Conservation (phyloP, 306 rosid species). For the Argentina anserina region DNA sequence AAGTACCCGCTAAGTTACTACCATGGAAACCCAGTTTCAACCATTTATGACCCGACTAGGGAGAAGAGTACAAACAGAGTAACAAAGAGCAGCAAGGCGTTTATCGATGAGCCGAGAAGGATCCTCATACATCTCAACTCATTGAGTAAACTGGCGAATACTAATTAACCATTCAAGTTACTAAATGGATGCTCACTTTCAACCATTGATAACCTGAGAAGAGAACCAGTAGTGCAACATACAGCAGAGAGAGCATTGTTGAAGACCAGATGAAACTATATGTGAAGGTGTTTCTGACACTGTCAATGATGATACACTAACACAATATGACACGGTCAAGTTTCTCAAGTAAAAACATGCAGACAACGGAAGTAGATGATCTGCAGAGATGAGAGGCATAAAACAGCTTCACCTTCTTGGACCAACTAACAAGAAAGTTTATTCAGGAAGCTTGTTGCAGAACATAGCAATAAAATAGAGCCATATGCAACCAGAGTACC, state of each 20-base stretch:
- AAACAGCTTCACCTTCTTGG: conserved; percentile 40
- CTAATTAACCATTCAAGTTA: neutral
- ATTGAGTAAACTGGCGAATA: neutral
- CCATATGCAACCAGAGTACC: conserved; percentile 43
- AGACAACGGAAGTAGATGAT: conserved; percentile 30
- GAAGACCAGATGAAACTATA: conserved; percentile 12
- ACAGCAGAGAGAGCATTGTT: conserved; percentile 17
- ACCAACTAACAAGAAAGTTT: conserved; percentile 38
- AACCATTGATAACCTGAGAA: neutral
- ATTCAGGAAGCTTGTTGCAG: conserved; percentile 38
- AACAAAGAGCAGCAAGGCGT: conserved; percentile 16
- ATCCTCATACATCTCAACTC: neutral
- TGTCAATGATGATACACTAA: conserved; percentile 13
- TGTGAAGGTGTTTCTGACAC: conserved; percentile 13
- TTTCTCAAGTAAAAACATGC: conserved; percentile 19
- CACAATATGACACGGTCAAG: conserved; percentile 13
- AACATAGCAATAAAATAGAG: conserved; percentile 29
- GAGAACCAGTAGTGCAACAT: conserved; percentile 1
- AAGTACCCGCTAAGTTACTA: neutral
- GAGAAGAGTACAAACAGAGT: neutral
- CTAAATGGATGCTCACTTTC: conserved; percentile 5
- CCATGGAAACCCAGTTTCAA: neutral
- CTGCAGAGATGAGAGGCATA: conserved; percentile 25
- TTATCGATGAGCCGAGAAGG: neutral
- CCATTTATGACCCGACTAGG: neutral